phyloP scores from a whole-genome alignment of 768 basidiomycete species.

The Tricholoma sp. region DNA sequence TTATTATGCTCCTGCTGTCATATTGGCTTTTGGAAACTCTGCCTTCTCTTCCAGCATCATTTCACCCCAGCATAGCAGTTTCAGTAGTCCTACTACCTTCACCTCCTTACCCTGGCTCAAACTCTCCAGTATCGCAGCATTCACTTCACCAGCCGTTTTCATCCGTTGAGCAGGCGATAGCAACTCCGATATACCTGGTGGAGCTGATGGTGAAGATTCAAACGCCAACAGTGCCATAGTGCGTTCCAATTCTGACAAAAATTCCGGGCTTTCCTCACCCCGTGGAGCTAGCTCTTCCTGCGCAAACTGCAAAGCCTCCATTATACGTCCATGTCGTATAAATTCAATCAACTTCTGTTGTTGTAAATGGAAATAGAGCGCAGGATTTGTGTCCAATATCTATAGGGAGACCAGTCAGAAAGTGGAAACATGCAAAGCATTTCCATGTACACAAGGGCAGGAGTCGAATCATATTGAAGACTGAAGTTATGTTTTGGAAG shows the following conservation, averaged over 20 bases:
- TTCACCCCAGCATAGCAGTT: conserved; percentile 88
- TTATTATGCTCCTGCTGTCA: conserved; percentile 13
- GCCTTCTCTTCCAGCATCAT: conserved; percentile 68
- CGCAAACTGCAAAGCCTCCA: conserved; percentile 85
- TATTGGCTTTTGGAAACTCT: conserved; percentile 68
- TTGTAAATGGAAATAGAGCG: conserved; percentile 91
- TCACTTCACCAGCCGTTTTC: conserved; percentile 95
- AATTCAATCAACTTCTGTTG: conserved; percentile 95
- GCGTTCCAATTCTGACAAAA: conserved; percentile 84
- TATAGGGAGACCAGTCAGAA: conserved; percentile 31
- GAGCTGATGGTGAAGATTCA: conserved; percentile 56
- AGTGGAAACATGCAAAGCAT: not conserved
- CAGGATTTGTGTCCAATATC: conserved; percentile 96
- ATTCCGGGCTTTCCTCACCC: conserved; percentile 92
- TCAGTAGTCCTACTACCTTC: conserved; percentile 77
- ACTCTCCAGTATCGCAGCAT: conserved; percentile 90
- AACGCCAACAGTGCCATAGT: conserved; percentile 93
- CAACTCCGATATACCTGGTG: conserved; percentile 69
- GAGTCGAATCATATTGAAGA: conserved; percentile 85
- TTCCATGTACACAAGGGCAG: conserved; percentile 13
- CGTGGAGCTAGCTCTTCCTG: conserved; percentile 92
- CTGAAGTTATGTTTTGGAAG: conserved; percentile 87
- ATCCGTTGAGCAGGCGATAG: conserved; percentile 83
- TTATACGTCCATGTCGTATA: conserved; percentile 77
- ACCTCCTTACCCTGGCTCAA: conserved; percentile 91